phyloP scores from a whole-genome alignment of 2,329 filamentous ascomycete genomes.

The Aspergillus sp. region DNA sequence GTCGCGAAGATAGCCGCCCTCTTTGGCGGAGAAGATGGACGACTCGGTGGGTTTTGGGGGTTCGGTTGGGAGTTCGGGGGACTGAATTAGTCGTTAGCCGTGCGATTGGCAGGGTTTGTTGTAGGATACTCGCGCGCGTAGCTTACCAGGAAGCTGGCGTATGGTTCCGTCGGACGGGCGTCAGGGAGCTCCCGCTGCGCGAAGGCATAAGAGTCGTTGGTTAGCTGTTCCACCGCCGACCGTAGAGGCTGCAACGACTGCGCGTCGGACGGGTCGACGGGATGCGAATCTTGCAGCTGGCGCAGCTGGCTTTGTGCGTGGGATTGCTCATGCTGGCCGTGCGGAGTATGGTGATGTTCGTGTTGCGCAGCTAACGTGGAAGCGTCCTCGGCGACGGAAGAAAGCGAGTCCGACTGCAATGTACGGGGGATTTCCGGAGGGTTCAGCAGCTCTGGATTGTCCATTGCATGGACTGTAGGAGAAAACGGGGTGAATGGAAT shows the following conservation, averaged over 20 bases:
- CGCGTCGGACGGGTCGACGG: slow-evolving; percentile 15
- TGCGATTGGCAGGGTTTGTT: neutral
- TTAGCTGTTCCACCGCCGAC: slow-evolving; percentile 20
- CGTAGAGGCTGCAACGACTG: slow-evolving; percentile 29
- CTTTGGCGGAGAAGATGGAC: slow-evolving; percentile 22
- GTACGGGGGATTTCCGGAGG: slow-evolving; percentile 19
- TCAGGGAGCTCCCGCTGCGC: slow-evolving; percentile 14
- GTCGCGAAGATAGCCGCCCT: slow-evolving; percentile 27
- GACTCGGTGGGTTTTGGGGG: slow-evolving; percentile 13
- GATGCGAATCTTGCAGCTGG: neutral
- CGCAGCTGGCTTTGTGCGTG: neutral
- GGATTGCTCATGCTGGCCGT: slow-evolving; percentile 17
- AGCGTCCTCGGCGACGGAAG: slow-evolving; percentile 23
- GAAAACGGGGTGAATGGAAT: neutral
- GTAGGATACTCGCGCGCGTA: neutral
- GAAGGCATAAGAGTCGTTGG: slow-evolving; percentile 11
- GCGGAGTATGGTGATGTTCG: slow-evolving; percentile 6
- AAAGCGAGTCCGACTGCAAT: slow-evolving; percentile 20
- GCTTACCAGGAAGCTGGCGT: slow-evolving; percentile 13
- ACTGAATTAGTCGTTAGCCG: neutral
- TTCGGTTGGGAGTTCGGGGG: slow-evolving; percentile 16
- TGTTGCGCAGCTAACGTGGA: slow-evolving; percentile 17
- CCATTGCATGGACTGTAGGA: slow-evolving; percentile 22
- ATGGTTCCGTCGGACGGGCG: slow-evolving; percentile 15
- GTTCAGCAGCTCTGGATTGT: slow-evolving; percentile 15